Percentiles rank a stretch among this genome's conserved stretches.
Evolutionary conservation across 2,329 filamentous ascomycete genomes (phyloP).

Genomic region (Trichophyton schoenleinii): DNA sequence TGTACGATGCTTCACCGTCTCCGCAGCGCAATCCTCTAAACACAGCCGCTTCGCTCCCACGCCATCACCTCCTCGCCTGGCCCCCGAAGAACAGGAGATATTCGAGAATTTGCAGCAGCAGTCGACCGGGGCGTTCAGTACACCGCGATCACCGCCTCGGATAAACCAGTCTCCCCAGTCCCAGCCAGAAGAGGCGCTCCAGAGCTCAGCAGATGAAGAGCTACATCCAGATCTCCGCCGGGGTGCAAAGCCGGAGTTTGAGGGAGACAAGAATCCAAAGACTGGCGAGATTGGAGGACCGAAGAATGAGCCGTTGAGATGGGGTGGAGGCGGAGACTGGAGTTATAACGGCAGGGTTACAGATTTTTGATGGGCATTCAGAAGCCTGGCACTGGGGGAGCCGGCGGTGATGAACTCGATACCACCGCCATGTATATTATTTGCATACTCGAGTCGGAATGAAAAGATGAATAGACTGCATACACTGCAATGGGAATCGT

Average conservation of each 20-base stretch:
- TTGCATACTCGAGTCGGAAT: not conserved
- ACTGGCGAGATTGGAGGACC: conserved; percentile 93
- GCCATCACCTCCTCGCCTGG: conserved; percentile 73
- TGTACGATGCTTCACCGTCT: conserved; percentile 2
- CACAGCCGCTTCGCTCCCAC: conserved; percentile 19
- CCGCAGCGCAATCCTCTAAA: conserved; percentile 16
- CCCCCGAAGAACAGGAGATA: conserved; percentile 75
- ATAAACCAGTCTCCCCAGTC: conserved; percentile 35
- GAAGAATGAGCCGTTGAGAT: conserved; percentile 89
- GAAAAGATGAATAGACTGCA: not conserved
- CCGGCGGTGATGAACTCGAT: not conserved
- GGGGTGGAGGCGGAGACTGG: conserved; percentile 69
- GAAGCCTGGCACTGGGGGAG: not conserved
- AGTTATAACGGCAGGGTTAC: conserved; percentile 92
- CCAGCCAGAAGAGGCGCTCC: conserved; percentile 16
- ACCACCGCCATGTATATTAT: not conserved
- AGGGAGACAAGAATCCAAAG: conserved; percentile 80
- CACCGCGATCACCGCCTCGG: conserved; percentile 31
- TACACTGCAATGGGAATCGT: not conserved
- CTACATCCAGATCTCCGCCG: conserved; percentile 58
- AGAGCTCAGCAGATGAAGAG: conserved; percentile 43
- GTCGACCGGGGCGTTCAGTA: conserved; percentile 67
- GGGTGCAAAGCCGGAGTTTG: conserved; percentile 80
- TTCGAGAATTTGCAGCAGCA: conserved; percentile 74
- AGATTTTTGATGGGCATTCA: conserved; percentile 51